These are phyloP conservation scores for Colletotrichum sp. DNA, from an alignment of 2,329 filamentous ascomycete species.

Conservation along the genomic window DNA sequence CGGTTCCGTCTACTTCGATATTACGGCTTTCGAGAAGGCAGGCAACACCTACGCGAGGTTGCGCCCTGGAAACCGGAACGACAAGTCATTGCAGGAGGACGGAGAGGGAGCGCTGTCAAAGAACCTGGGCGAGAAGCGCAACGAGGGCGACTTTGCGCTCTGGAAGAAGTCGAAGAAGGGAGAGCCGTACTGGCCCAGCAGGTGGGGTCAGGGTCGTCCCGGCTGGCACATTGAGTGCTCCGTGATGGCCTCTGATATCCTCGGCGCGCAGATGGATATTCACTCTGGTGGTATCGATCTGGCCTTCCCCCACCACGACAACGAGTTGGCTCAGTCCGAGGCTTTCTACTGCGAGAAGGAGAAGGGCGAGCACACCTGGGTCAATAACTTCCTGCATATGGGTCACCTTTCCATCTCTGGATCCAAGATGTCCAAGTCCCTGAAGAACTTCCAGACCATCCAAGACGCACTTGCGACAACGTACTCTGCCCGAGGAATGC, in stretches of 20 bases:
- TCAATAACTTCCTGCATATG: constrained; percentile 96
- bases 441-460: constrained; percentile 97
- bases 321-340: constrained; percentile 88
- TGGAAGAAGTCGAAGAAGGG: constrained; percentile 94
- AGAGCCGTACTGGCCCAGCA: constrained; percentile 87
- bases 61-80: constrained; percentile 83
- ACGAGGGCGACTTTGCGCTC: constrained; percentile 83
- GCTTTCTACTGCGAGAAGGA: constrained; percentile 72
- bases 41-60: constrained; percentile 87
- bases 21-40: constrained; percentile 79
- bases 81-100: constrained; percentile 84
- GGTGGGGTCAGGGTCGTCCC: constrained; percentile 86
- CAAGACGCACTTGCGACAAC: constrained; percentile 73
- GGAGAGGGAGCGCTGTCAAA: constrained; percentile 84
- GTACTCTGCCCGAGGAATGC: constrained; percentile 80
- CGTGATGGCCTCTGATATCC: constrained; percentile 90
- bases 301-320: constrained; percentile 91
- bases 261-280: constrained; percentile 87
- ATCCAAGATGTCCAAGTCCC: constrained; percentile 92
- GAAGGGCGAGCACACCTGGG: constrained; percentile 74
- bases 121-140: constrained; percentile 70
- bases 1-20: constrained; percentile 95
- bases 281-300: constrained; percentile 94
- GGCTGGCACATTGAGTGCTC: constrained; percentile 99
- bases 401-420: constrained; percentile 84